phyloP scores from a whole-genome alignment of 768 basidiomycete genomes.

The Pleurotus giganteus region DNA sequence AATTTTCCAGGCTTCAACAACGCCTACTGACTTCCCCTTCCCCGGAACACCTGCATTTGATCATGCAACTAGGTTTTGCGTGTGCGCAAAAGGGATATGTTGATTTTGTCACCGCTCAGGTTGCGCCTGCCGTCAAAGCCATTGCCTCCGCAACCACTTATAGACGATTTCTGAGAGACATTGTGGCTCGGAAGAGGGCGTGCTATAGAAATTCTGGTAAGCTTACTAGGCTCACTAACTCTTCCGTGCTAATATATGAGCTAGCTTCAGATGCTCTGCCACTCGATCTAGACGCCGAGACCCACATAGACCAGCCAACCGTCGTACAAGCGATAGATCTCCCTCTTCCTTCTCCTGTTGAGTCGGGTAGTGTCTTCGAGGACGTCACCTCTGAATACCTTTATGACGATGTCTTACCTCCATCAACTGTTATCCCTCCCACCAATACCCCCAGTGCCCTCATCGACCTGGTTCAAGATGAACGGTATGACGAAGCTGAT shows the following conservation, averaged over 20 bases:
- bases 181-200: background rate
- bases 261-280: background rate
- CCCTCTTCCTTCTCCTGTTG: background rate
- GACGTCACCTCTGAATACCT: background rate
- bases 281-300: too few species aligned
- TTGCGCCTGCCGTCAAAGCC: constrained; percentile 23
- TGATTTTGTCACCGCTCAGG: constrained; percentile 17
- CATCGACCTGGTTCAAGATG: constrained; percentile 17
- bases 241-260: background rate
- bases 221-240: background rate
- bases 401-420: too few species aligned
- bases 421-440: background rate
- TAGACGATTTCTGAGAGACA: constrained; percentile 12
- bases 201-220: background rate
- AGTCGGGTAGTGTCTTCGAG: background rate
- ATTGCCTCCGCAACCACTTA: constrained; percentile 11
- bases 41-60: constrained; percentile 29
- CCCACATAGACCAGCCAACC: too few species aligned
- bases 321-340: too few species aligned
- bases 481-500: constrained; percentile 27
- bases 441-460: constrained; percentile 18
- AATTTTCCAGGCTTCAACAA: constrained; percentile 13
- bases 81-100: constrained; percentile 47
- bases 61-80: constrained; percentile 40
- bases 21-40: constrained; percentile 28